These are phyloP conservation scores for Oryza glaberrima DNA, from an alignment of 176 grass and related monocot species.

Conservation along the genomic window DNA sequence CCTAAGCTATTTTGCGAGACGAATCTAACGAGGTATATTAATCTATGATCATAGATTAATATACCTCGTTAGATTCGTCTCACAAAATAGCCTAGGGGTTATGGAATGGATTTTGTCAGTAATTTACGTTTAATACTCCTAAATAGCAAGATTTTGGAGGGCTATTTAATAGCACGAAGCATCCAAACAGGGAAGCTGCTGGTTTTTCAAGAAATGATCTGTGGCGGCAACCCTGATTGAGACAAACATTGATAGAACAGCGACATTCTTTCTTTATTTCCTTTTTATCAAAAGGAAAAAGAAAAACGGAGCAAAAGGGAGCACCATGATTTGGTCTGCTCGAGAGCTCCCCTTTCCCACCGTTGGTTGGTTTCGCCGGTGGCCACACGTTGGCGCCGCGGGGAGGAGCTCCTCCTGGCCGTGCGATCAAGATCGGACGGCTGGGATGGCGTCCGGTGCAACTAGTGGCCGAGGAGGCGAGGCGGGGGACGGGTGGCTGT, in stretches of 20 bases:
- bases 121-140: no score
- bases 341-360: background rate
- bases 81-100: no score
- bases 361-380: background rate
- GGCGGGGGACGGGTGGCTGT: background rate
- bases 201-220: background rate
- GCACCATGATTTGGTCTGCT: background rate
- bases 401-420: accelerated
- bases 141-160: no score
- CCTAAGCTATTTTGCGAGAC: no score
- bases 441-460: accelerated
- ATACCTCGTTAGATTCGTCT: no score
- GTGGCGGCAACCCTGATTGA: background rate
- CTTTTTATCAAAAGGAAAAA: background rate
- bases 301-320: background rate
- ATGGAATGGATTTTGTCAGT: no score
- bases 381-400: background rate
- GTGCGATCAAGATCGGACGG: conserved; percentile 4
- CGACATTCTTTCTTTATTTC: background rate
- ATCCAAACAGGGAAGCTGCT: no score
- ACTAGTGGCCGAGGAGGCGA: conserved; percentile 3
- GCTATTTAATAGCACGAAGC: no score
- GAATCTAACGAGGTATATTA: no score
- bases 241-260: background rate
- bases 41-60: no score